Base-by-base conservation (phyloP, 2,329 filamentous ascomycete species). In the Calonectria pteridis region DNA sequence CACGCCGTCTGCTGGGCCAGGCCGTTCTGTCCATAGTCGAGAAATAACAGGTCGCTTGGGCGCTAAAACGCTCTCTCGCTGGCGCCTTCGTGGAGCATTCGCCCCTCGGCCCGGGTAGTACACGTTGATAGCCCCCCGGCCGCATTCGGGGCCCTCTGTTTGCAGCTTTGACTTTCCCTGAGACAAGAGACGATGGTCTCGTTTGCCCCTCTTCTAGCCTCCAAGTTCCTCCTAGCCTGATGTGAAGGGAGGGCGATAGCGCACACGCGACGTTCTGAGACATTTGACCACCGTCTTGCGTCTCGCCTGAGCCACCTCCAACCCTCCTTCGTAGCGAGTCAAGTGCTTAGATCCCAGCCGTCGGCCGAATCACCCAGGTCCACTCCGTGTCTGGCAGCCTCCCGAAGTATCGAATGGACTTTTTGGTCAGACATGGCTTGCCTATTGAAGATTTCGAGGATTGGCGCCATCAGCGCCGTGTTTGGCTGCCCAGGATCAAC, bases 231-330 rank as follows among this genome's bases (percentile, higher is more conserved):
- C 35, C 23, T 75, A 66, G 40, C 35, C 20, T 68, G 29, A 20
- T 23, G n/a, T 40, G 10, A 62, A 33, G 37, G 59, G 53, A 58
- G 58, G 49, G 50, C 58, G 65, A 73, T 71, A 35, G 40, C 20
- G 49, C 70, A 74, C 67, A 69, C 58, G 67, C 67, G 59, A 68
- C 49, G 63, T 69, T 77, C 77, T 77, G 75, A 78, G 78, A 79
- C 77, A 75, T 67, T 72, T 65, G 63, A 62, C 67, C 64, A 53
- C 51, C 74, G 69, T 72, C 73, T 75, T 72, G 35, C 62, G 76
- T 74, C 76, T 73, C 75, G 72, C 69, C 58, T 67, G 35, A 67
- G 29, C 53, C 72, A 67, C 55, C 23, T 28, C 33, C 55, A 62
- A 37, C 33, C 55, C 33, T 62, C 33, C 35, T 37, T 26, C 55